phyloP scores from a whole-genome alignment of 2,329 filamentous ascomycete species.

The Colletotrichum chrysophilum region DNA sequence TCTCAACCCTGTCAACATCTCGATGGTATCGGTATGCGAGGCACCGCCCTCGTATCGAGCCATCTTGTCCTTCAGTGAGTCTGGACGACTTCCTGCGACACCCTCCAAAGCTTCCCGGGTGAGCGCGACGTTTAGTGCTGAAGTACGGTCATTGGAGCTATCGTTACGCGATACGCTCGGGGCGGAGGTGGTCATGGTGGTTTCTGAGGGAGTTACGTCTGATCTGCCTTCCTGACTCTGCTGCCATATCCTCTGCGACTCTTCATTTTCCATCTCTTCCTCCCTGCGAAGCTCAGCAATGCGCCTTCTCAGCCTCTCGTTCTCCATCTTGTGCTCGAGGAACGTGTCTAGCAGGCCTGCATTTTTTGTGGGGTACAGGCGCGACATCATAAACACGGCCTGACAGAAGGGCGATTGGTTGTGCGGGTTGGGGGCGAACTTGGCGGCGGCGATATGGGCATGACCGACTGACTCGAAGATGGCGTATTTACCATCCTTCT shows the following conservation, averaged over 20 bases:
- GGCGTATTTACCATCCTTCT: constrained; percentile 72
- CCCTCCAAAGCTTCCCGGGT: constrained; percentile 84
- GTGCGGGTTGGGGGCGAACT: constrained; percentile 65
- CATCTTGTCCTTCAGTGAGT: constrained; percentile 86
- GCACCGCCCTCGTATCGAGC: constrained; percentile 74
- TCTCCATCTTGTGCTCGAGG: constrained; percentile 95
- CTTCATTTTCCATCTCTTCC: constrained; percentile 80
- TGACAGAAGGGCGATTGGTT: constrained; percentile 77
- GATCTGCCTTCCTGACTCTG: constrained; percentile 63
- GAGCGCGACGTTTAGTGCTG: constrained; percentile 67
- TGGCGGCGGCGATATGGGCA: constrained; percentile 80
- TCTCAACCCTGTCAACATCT: constrained; percentile 87
- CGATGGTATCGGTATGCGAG: constrained; percentile 84
- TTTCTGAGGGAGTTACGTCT: constrained; percentile 57
- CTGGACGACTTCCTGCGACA: constrained; percentile 67
- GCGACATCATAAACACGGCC: constrained; percentile 92
- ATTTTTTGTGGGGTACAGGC: constrained; percentile 89
- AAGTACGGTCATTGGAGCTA: constrained; percentile 70
- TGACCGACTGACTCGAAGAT: constrained; percentile 95
- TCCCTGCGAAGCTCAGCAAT: constrained; percentile 87
- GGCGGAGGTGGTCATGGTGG: constrained; percentile 39
- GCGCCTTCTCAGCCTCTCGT: constrained; percentile 82
- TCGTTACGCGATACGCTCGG: constrained; percentile 43
- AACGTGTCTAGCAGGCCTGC: constrained; percentile 88
- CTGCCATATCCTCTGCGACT: constrained; percentile 65